phyloP scores from a whole-genome alignment of 2,329 filamentous ascomycete species.

The Chaetomiaceae sp. region DNA sequence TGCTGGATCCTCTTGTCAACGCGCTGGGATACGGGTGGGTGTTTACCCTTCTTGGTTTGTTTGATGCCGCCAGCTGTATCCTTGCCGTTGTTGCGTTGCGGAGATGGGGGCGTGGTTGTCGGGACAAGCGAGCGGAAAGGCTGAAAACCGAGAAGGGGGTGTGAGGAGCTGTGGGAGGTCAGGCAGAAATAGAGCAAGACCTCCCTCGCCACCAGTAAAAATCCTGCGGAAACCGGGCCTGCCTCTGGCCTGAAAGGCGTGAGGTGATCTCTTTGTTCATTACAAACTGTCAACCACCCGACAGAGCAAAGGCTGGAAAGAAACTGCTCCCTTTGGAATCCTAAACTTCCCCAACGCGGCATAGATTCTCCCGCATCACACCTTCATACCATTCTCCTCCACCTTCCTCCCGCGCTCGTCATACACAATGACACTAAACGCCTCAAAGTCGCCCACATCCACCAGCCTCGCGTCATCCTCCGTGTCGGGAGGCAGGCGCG shows the following conservation, averaged over 20 bases:
- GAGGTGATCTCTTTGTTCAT: too few relatives aligned
- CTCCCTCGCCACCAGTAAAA: too few relatives aligned
- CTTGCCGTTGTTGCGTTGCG: neutral
- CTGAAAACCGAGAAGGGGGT: too few relatives aligned
- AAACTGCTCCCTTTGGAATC: too few relatives aligned
- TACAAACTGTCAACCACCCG: too few relatives aligned
- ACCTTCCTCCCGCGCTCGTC: constrained; percentile 30
- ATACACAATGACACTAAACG: constrained; percentile 30
- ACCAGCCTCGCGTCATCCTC: constrained; percentile 27
- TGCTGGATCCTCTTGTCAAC: neutral
- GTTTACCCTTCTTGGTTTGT: neutral
- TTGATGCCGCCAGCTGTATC: neutral
- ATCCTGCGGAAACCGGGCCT: too few relatives aligned
- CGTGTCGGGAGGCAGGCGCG: constrained; percentile 25
- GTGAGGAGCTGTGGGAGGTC: too few relatives aligned
- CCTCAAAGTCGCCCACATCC: constrained; percentile 30
- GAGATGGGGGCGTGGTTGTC: neutral
- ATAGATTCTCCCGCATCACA: constrained; percentile 18
- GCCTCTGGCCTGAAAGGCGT: too few relatives aligned
- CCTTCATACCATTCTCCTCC: constrained; percentile 31
- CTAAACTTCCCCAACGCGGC: too few relatives aligned
- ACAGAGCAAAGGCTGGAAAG: too few relatives aligned
- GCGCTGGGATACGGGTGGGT: constrained; percentile 3
- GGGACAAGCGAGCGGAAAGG: neutral
- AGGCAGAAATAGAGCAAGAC: too few relatives aligned